A percentile compares a stretch with the other conserved stretches of the same genome.
phyloP scores from a whole-genome alignment of 179 eudicot genomes.

The Drosera spatulata region DNA sequence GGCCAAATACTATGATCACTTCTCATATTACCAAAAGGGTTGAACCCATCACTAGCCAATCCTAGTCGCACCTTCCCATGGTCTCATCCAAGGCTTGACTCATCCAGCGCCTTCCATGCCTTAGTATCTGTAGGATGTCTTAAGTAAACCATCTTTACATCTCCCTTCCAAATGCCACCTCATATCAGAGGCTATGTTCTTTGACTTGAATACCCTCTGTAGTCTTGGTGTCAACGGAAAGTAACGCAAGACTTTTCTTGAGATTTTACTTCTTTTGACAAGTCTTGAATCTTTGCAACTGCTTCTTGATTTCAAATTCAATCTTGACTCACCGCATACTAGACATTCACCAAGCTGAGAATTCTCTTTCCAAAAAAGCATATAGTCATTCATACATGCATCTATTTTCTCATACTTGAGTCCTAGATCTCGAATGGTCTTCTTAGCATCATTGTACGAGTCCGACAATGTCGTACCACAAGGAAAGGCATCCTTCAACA shows the following conservation, averaged over 20 bases:
- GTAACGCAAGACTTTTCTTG: conserved; percentile 1
- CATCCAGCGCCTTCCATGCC: conserved; percentile 7
- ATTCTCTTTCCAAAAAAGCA: neutral
- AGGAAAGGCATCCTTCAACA: no score
- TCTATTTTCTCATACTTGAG: neutral
- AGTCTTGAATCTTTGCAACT: neutral
- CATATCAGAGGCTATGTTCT: neutral
- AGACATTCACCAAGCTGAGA: neutral
- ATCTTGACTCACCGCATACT: neutral
- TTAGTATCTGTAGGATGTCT: conserved; percentile 1
- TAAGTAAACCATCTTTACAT: neutral
- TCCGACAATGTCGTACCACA: no score
- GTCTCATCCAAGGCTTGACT: neutral
- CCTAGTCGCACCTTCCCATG: conserved; percentile 2
- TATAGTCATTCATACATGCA: neutral
- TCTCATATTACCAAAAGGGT: neutral
- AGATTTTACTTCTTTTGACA: neutral
- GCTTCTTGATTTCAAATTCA: neutral
- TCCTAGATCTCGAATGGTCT: neutral
- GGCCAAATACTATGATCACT: neutral
- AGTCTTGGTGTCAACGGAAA: conserved; percentile 9
- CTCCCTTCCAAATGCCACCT: conserved; percentile 5
- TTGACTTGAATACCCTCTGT: neutral
- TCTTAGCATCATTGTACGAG: neutral
- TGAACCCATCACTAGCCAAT: conserved; percentile 1